These are phyloP conservation scores for Holtermannia corniformis DNA, from an alignment of 768 basidiomycete species.

Conservation along the genomic window DNA sequence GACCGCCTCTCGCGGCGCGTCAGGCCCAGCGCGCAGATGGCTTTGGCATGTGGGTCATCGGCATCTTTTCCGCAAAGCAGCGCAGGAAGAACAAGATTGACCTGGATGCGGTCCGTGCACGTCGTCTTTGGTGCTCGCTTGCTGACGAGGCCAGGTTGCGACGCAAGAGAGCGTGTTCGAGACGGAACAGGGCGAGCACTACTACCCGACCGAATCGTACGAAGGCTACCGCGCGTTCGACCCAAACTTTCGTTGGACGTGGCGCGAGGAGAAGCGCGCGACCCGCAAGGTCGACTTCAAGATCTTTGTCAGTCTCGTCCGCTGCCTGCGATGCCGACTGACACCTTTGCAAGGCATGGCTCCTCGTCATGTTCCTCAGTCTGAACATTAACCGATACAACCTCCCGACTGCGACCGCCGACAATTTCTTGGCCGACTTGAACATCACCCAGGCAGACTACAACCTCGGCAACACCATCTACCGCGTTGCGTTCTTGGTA, in stretches of 20 bases:
- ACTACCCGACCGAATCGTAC: constrained; percentile 2
- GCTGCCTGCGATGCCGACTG: not conserved
- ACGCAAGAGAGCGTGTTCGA: constrained; percentile 16
- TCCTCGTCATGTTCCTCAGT: constrained; percentile 53
- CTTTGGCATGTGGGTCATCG: not conserved
- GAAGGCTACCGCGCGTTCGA: constrained; percentile 61
- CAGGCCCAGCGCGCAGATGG: not conserved
- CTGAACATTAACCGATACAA: constrained; percentile 46
- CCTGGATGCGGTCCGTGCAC: not conserved
- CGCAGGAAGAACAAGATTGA: not conserved
- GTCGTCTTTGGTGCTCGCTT: not conserved
- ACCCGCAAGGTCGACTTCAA: constrained; percentile 52
- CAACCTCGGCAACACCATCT: constrained; percentile 50
- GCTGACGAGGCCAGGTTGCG: not conserved
- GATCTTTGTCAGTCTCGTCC: constrained; percentile 46
- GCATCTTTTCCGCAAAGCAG: not conserved
- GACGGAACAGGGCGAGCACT: constrained; percentile 9
- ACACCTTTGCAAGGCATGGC: constrained; percentile 17
- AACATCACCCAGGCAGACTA: constrained; percentile 46
- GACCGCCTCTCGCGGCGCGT: not conserved
- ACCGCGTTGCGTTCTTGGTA: constrained; percentile 42
- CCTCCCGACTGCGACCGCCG: constrained; percentile 58
- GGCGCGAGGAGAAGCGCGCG: constrained; percentile 55
- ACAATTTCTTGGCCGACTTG: constrained; percentile 59
- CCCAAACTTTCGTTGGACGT: constrained; percentile 59